phyloP scores from a whole-genome alignment of 352 stramenopile species.

The Globisporangium viniferum region DNA sequence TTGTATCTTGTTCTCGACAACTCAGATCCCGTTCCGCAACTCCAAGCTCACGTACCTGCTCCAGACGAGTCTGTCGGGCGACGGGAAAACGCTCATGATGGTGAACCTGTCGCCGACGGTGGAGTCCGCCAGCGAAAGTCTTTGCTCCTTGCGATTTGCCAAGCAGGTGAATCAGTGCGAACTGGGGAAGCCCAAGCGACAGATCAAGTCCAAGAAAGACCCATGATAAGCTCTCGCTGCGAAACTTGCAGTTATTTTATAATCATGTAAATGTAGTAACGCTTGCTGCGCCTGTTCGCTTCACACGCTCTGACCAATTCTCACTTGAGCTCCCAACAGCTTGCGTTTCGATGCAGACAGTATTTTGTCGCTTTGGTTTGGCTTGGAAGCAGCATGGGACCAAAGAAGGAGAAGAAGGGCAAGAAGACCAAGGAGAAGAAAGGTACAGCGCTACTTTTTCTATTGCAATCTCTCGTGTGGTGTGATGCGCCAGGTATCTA shows the following conservation, averaged over 20 bases:
- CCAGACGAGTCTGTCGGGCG: slow-evolving; percentile 95
- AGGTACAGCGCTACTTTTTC: slow-evolving; percentile 25
- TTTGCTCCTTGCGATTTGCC: slow-evolving; percentile 98
- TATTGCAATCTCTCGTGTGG: background rate
- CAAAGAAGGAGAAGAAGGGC: slow-evolving; percentile 75
- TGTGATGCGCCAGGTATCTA: background rate
- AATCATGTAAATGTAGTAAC: slow-evolving; percentile 20
- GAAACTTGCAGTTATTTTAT: slow-evolving; percentile 27
- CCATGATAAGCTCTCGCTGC: slow-evolving; percentile 9
- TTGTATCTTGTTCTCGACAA: background rate
- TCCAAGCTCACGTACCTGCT: slow-evolving; percentile 99
- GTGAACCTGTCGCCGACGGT: slow-evolving; percentile 96
- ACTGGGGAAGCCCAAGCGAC: slow-evolving; percentile 93
- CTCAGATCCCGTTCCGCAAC: slow-evolving; percentile 95
- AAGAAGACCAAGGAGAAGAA: slow-evolving; percentile 79
- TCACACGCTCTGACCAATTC: background rate
- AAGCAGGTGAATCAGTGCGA: slow-evolving; percentile 96
- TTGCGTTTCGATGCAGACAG: background rate
- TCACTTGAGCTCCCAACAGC: background rate
- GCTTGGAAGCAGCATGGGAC: slow-evolving; percentile 31
- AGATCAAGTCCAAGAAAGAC: slow-evolving; percentile 81
- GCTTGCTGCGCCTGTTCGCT: slow-evolving; percentile 6
- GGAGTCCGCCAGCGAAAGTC: slow-evolving; percentile 93
- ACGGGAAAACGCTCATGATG: slow-evolving; percentile 99
- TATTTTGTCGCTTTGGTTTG: background rate